Percentiles rank a stretch among this genome's conserved stretches.
These are phyloP conservation scores for Hymenoscyphus occultus DNA, from an alignment of 2,329 filamentous ascomycete genomes.

Conservation along the genomic window DNA sequence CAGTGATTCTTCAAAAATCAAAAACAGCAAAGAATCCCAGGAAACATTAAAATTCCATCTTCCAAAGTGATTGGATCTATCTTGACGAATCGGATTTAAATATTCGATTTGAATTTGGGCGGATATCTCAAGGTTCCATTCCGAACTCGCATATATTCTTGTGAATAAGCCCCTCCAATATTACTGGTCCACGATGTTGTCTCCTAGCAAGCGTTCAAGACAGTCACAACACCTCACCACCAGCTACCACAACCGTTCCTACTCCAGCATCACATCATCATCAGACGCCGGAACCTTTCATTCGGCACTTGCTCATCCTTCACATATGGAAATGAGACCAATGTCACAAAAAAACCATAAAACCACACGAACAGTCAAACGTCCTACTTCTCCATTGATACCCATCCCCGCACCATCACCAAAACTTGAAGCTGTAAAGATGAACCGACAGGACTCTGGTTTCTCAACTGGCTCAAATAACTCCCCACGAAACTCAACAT, in stretches of 20 bases:
- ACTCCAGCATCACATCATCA: slow-evolving; percentile 29
- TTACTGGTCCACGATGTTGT: slow-evolving; percentile 20
- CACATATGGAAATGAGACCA: slow-evolving; percentile 24
- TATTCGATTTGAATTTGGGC: neutral
- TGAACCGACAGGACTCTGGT: slow-evolving; percentile 34
- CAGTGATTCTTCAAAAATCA: neutral
- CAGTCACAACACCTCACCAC: slow-evolving; percentile 24
- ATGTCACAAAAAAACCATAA: slow-evolving; percentile 9
- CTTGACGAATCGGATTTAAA: neutral
- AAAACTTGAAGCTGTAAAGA: slow-evolving; percentile 24
- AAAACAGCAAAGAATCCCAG: neutral
- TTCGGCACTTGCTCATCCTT: slow-evolving; percentile 28
- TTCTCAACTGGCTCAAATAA: slow-evolving; percentile 23
- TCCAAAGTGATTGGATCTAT: neutral
- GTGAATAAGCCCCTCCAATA: slow-evolving; percentile 1
- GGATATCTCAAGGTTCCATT: neutral
- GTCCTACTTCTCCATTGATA: slow-evolving; percentile 11
- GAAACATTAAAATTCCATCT: slow-evolving; percentile 4
- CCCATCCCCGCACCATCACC: slow-evolving; percentile 12
- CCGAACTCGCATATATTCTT: slow-evolving; percentile 2
- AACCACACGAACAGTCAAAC: slow-evolving; percentile 9
- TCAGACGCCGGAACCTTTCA: slow-evolving; percentile 34
- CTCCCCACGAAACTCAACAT: slow-evolving; percentile 24
- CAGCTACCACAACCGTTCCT: slow-evolving; percentile 28
- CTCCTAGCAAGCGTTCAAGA: slow-evolving; percentile 17